Conservation (phyloP, 345 rosid genomes). For the Salix arbutifolia region DNA sequence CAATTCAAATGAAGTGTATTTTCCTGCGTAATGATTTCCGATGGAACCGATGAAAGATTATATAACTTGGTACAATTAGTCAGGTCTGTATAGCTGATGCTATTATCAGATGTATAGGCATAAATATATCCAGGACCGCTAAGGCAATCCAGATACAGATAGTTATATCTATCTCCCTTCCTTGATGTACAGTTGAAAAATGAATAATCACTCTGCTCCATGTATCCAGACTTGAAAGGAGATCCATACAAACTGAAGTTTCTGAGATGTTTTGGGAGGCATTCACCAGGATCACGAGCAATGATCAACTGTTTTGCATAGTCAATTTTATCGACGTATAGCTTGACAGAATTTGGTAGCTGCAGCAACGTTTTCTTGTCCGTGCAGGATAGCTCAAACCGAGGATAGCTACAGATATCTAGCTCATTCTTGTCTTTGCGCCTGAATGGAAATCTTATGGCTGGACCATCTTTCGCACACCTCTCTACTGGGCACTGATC, state of each 20-base stretch:
- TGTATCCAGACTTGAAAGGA: not conserved
- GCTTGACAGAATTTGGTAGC: constrained; percentile 16
- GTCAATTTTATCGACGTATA: constrained; percentile 9
- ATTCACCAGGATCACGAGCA: not conserved
- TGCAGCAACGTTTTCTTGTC: constrained; percentile 5
- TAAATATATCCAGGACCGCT: not conserved
- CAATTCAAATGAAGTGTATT: constrained; percentile 14
- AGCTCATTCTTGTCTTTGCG: not conserved
- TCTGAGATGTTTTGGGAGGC: constrained; percentile 1
- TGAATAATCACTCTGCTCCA: rapidly evolving
- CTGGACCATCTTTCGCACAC: not conserved
- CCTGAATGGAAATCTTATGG: constrained; percentile 14
- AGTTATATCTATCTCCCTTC: not conserved
- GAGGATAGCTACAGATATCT: not conserved
- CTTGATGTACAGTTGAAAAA: not conserved
- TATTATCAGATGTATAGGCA: rapidly evolving
- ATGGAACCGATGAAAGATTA: not conserved
- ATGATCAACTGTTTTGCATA: constrained; percentile 4
- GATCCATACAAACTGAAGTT: constrained; percentile 11
- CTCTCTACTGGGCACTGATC: not conserved
- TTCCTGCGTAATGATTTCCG: rapidly evolving
- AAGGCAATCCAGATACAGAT: not conserved
- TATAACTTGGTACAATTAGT: constrained; percentile 8
- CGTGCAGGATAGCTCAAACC: constrained; percentile 20
- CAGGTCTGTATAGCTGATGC: not conserved